Evolutionary conservation across 2,329 filamentous ascomycete species (phyloP), one percentile per base, ranked within the genome.

Genomic region (Chaetomium globosum): DNA sequence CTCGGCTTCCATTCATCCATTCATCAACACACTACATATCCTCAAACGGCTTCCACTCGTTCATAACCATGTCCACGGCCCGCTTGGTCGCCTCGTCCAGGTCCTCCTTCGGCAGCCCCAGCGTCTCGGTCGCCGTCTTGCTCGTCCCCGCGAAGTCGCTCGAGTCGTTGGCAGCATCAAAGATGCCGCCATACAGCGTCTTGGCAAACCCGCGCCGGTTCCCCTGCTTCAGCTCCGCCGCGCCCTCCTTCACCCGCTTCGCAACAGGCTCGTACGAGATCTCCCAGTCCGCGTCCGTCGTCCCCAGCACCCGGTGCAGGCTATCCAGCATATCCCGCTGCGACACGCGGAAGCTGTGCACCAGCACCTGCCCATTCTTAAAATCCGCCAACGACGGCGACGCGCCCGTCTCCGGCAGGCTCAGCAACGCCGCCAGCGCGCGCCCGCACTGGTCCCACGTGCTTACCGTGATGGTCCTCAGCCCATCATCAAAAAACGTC

Each of bases 291-390:
- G 74, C 75, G 48, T 87, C 83, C 1, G 76, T 82, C 0, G 83
- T 85, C 0, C 82, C 82, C 0, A 84, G 83, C 4, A 87, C 87
- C 0, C 83, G 82, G 70, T 87, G 80, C 13, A 88, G 75, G n/a
- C 81, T 82, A 48, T 83, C 82, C 61, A 91, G 80, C 78, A 91
- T 90, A 10, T 91, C 87, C 12, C 80, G 80, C 74, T 91, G 89
- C 65, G 76, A 85, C 66, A 87, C 69, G 12, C 77, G 73, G 76
- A 89, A 90, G 66, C 83, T 87, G 8, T 78, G 80, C 12, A 88
- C 69, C 69, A 81, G 85, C 1, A 88, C 71, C 0, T 71, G 68
- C 58, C 80, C 79, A 73, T 87, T 85, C 46, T 33, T 39, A 56
- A 63, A 72, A 16, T 68, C 60, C 0, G 64, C 65, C 56, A 73